Evolutionary conservation across 306 rosid species (phyloP), one percentile per base, ranked within the genome.

Genomic region (Trifolium dubium): DNA sequence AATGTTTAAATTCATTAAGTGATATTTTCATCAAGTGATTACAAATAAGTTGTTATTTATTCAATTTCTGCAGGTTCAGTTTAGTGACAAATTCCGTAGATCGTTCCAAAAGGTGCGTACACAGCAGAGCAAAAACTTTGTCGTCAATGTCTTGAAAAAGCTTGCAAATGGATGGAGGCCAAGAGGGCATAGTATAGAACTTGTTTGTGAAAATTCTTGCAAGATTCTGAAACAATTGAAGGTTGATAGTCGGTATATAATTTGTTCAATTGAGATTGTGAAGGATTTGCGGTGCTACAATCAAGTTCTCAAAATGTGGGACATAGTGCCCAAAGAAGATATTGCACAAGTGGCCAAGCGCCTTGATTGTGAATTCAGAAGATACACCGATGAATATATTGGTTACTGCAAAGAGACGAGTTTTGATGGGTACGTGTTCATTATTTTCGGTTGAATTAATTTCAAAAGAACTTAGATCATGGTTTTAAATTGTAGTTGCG

Each of bases 151-250:
- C 72, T 70, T 89, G 2, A 67, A 71, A n/a, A 88, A 69, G 15
- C 86, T 92, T 64, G 77, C 90, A 0, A 28, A n/a, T 15, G 96
- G 97, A 0, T 85, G 92, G 96, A 86, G 92, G 44, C 96, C 93
- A 0, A 86, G 78, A 64, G 58, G 58, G 56, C 40, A 5, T 2
- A 74, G 23, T 0, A 46, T 66, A 6, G 83, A 81, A 14, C 51
- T 79, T 30, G 19, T 2, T 37, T 74, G 81, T 70, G 87, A 76
- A 31, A 71, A 59, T 55, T 86, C 96, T 8, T 69, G 80, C 0
- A 18, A 71, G 3, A 81, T 91, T 18, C 44, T 84, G 77, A 84
- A 83, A 74, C 75, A 76, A 37, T 83, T 77, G 60, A 89, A 84
- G 84, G 88, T 89, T 14, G 89, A 72, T 77, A 55, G 50, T 0